Evolutionary conservation across 441 rosid genomes (phyloP).

Genomic region (Croton laevigatus): DNA sequence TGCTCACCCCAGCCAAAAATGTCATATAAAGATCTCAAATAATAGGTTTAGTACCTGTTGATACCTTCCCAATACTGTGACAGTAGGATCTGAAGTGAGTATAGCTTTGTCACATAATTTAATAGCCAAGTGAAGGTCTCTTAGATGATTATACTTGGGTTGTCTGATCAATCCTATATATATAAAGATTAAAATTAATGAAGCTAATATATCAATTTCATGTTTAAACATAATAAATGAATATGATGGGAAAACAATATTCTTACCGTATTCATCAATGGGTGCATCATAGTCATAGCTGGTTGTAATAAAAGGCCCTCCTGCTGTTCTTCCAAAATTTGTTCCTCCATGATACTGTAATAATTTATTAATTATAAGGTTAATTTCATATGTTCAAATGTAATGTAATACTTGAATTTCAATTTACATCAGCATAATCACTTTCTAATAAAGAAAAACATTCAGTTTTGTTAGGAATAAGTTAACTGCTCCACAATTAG

Average conservation of each 20-base stretch:
- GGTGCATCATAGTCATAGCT: conserved; percentile 98
- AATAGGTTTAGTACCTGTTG: conserved; percentile 36
- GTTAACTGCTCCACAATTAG: no score
- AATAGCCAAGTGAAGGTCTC: conserved; percentile 70
- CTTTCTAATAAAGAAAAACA: not conserved
- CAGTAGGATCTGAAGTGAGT: conserved; percentile 60
- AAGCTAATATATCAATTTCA: not conserved
- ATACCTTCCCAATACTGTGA: conserved; percentile 60
- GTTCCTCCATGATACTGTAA: conserved; percentile 94
- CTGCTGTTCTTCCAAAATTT: conserved; percentile 93
- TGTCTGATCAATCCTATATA: conserved; percentile 71
- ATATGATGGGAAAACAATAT: not conserved
- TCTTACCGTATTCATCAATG: conserved; percentile 86
- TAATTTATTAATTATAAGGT: not conserved
- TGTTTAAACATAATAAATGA: not conserved
- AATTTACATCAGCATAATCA: not conserved
- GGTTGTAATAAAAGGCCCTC: conserved; percentile 93
- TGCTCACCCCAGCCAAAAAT: no score
- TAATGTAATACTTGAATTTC: no score
- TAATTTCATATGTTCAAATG: no score
- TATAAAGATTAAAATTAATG: not conserved
- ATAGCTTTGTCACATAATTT: conserved; percentile 71
- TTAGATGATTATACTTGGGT: conserved; percentile 83
- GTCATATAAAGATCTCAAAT: not conserved
- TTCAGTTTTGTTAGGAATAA: no score